Base-by-base conservation (phyloP, 2,329 filamentous ascomycete genomes). In the Hymenoscyphus salicellus region DNA sequence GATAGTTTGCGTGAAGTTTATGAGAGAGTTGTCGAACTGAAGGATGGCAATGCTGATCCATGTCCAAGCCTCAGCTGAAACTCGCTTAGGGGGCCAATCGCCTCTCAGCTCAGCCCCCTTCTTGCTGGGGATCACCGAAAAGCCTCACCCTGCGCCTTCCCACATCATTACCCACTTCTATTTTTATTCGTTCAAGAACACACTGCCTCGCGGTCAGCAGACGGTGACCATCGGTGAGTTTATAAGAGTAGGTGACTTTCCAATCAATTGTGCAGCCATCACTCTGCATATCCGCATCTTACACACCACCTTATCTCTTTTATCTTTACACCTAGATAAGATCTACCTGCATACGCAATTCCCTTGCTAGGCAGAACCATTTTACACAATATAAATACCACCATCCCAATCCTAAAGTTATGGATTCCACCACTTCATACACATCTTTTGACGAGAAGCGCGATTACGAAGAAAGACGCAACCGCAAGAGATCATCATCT, bases 381-480 rank as follows among this genome's bases (percentile, higher is more conserved):
- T 49, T 46, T 5, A 14, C 23, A 16, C 52, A 55, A 26, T 10
- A 56, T 56, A 30, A 56, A 56, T 56, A 56, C 30, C 26, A 33
- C 26, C 2, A 28, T 33, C 14, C 26, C 20, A 33, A 23, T n/a
- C 33, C 17, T 33, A 17, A 16, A 38, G 11, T 23, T 11, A 59
- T 28, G 33, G 7, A 43, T 7, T 28, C 38, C 10, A 38, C 33
- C 20, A 28, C 23, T 43, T 26, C 58, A 52, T 49, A 20, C 17
- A 23, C n/a, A n/a, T 38, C 23, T 8, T 62, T 63, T 30, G 61
- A 63, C 30, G 61, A 63, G 26, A 63, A 63, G 41, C n/a, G 28
- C 28, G 61, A 63, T 26, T 63, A 63, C 61, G 61, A 63, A 41
- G 38, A 43, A n/a, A 49, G 61, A 49, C 55, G 61, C 23, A 49